These are phyloP conservation scores for Cutaneotrichosporon sp. DNA, from an alignment of 1,284 basidiomycete species.

Conservation along the genomic window DNA sequence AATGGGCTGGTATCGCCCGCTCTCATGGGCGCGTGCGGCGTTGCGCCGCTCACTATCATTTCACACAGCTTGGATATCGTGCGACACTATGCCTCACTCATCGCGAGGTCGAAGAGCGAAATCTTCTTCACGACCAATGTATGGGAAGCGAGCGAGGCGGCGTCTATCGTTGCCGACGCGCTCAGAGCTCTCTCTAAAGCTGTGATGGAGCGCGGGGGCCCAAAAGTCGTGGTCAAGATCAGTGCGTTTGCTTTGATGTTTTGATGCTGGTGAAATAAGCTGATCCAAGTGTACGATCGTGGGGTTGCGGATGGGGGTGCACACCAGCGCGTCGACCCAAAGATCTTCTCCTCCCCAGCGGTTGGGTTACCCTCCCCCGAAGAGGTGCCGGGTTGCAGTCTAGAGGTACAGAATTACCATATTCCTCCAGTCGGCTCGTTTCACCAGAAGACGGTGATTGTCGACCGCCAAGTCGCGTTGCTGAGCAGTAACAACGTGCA, in stretches of 20 bases:
- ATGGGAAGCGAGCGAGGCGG: conserved; percentile 39
- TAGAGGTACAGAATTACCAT: conserved; percentile 43
- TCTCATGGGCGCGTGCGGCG: conserved; percentile 31
- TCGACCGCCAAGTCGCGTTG: conserved; percentile 68
- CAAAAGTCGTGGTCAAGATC: conserved; percentile 40
- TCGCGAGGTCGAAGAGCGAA: conserved; percentile 35
- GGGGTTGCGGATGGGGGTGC: conserved; percentile 27
- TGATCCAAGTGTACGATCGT: conserved; percentile 33
- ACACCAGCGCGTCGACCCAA: conserved; percentile 23
- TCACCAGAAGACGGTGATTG: conserved; percentile 70
- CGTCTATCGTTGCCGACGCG: conserved; percentile 33
- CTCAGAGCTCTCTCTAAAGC: conserved; percentile 36
- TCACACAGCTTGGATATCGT: conserved; percentile 41
- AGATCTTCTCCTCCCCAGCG: conserved; percentile 11
- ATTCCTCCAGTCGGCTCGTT: conserved; percentile 55
- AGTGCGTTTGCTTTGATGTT: conserved; percentile 23
- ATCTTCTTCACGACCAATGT: conserved; percentile 44
- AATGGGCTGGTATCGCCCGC: conserved; percentile 36
- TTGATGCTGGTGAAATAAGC: background rate
- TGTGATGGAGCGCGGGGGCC: conserved; percentile 29
- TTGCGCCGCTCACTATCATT: conserved; percentile 38
- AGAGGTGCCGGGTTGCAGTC: conserved; percentile 21
- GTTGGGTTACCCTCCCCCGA: conserved; percentile 23
- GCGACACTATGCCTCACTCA: conserved; percentile 38
- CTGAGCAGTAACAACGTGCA: conserved; percentile 64